Base-by-base conservation (phyloP, 495 filamentous ascomycete species). In the Pseudevernia furfuracea region DNA sequence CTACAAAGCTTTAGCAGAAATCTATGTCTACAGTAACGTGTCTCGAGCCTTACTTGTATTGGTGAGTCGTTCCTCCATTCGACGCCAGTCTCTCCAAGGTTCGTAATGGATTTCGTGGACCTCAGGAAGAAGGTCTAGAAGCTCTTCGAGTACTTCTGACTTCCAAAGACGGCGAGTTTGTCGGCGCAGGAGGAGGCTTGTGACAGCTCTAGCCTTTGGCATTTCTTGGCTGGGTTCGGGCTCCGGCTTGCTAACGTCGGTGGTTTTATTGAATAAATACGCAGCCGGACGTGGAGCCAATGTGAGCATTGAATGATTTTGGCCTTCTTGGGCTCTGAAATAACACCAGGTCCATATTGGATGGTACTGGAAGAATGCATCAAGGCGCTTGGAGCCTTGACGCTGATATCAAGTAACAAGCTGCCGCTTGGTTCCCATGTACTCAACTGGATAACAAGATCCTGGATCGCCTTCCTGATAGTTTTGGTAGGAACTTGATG, bases 391-490 rank as follows among this genome's bases (percentile, higher is more conserved):
- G 70, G 74, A 63, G 74, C 74, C 62, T 75, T 70, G 63, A 74
- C 68, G 68, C 76, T 74, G 58, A 76, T 75, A 68, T 77, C 76
- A 61, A 77, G 72, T 59, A 71, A 62, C 65, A 77, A 74, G 62
- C 70, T 66, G 68, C 68, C 60, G 46, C 67, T 66, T 56, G 70
- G 71, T 58, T 75, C 72, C 74, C 72, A 77, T 61, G 62, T 70
- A 67, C 74, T 73, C 67, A 77, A 72, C 68, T 67, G 63, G 28
- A 70, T 74, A 66, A 76, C 73, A 53, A 76, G 68, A 66, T 70
- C 67, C 62, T 69, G 59, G 67, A 78, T 72, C 37, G 71, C 63
- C 62, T 71, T 67, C 61, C 66, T 74, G 61, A 77, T 73, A 55
- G 67, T 70, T 66, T 69, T 62, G 66, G 44, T 66, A 62, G 62